phyloP scores from a whole-genome alignment of 2,329 filamentous ascomycete species.

The Fusarium austroafricanum region DNA sequence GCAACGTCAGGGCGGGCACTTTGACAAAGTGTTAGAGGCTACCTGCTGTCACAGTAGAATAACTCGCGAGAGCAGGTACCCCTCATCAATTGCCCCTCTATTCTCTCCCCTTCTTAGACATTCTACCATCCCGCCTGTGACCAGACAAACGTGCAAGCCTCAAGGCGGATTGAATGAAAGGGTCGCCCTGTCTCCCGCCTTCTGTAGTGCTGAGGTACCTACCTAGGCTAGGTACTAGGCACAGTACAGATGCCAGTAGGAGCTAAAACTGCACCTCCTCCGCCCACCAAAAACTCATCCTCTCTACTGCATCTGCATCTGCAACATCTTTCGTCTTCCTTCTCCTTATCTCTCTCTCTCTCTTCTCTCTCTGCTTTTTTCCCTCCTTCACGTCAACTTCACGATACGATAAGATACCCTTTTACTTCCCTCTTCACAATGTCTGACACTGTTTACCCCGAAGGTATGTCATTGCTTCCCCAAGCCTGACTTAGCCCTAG shows the following conservation, averaged over 20 bases:
- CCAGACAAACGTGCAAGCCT: conserved; percentile 39
- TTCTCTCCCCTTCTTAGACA: conserved; percentile 56
- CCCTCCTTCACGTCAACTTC: conserved; percentile 29
- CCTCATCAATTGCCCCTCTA: conserved; percentile 46
- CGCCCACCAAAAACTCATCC: conserved; percentile 45
- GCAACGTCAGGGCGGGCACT: conserved; percentile 29
- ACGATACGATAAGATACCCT: conserved; percentile 46
- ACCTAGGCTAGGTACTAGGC: conserved; percentile 28
- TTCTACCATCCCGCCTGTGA: conserved; percentile 48
- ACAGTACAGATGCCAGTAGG: conserved; percentile 30
- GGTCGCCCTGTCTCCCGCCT: neutral
- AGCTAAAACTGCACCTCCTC: conserved; percentile 44
- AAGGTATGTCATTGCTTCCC: conserved; percentile 51
- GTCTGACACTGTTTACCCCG: conserved; percentile 48
- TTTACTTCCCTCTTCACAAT: conserved; percentile 36
- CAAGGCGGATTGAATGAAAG: conserved; percentile 16
- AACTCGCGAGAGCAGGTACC: conserved; percentile 16
- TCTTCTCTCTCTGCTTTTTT: conserved; percentile 10
- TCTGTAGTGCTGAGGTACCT: neutral
- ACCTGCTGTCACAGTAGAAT: neutral
- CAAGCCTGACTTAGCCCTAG: conserved; percentile 8
- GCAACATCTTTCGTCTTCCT: conserved; percentile 29
- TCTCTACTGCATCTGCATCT: conserved; percentile 33
- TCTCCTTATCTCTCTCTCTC: conserved; percentile 30
- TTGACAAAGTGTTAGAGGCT: conserved; percentile 11